These are phyloP conservation scores for Porogramme epimiltina DNA, from an alignment of 1,284 basidiomycete species.

Conservation along the genomic window DNA sequence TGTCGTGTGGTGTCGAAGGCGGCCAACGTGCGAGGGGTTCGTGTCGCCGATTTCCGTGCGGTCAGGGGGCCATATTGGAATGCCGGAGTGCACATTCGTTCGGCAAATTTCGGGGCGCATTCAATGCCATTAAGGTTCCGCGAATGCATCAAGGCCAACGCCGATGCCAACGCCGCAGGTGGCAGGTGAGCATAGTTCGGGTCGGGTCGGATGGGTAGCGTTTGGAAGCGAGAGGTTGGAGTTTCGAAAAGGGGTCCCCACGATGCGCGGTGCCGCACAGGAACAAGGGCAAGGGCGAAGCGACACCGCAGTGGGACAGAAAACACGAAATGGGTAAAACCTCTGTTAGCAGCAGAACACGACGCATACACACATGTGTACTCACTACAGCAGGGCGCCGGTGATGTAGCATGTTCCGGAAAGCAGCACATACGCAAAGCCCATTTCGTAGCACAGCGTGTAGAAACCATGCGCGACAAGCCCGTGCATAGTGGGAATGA, in stretches of 20 bases:
- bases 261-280: background rate
- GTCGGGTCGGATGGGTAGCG: too few relatives aligned
- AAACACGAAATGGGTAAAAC: background rate
- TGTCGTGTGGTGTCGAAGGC: constrained; percentile 30
- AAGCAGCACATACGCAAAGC: constrained; percentile 66
- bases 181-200: too few relatives aligned
- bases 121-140: too few relatives aligned
- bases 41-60: too few relatives aligned
- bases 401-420: constrained; percentile 75
- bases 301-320: background rate
- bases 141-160: too few relatives aligned
- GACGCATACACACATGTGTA: constrained; percentile 30
- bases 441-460: constrained; percentile 62
- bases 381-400: constrained; percentile 84
- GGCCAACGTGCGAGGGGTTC: background rate
- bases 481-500: constrained; percentile 74
- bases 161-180: too few relatives aligned
- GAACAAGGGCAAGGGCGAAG: background rate
- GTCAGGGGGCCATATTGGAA: too few relatives aligned
- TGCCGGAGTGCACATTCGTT: too few relatives aligned
- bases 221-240: too few relatives aligned
- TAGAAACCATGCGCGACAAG: constrained; percentile 58
- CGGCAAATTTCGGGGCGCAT: too few relatives aligned
- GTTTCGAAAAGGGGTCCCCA: too few relatives aligned
- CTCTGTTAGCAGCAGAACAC: constrained; percentile 5